A percentile compares a stretch with the other conserved stretches of the same genome.
phyloP scores from a whole-genome alignment of 176 grass and related monocot genomes.

The Oryza coarctata region DNA sequence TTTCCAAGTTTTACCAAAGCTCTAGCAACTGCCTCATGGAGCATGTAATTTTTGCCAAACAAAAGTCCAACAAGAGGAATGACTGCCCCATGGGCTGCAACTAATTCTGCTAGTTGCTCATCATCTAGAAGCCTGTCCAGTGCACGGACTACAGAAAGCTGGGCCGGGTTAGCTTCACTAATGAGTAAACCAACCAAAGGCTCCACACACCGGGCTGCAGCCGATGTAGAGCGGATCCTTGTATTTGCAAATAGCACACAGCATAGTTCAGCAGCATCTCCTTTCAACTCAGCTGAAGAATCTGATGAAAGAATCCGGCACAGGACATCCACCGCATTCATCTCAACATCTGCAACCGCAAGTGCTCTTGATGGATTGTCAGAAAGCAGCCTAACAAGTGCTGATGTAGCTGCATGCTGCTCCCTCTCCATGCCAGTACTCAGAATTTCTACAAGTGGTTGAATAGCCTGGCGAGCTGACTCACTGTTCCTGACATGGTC shows the following conservation, averaged over 20 bases:
- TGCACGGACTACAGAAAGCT: constrained; percentile 95
- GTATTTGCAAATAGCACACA: constrained; percentile 94
- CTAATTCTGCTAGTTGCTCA: constrained; percentile 88
- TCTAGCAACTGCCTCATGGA: constrained; percentile 90
- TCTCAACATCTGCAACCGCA: constrained; percentile 89
- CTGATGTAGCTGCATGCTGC: constrained; percentile 98
- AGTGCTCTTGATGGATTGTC: constrained; percentile 95
- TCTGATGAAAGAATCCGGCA: constrained; percentile 85
- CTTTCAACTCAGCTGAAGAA: constrained; percentile 93
- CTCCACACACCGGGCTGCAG: constrained; percentile 90
- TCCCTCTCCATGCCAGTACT: constrained; percentile 94
- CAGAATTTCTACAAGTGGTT: constrained; percentile 97
- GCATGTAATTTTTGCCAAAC: constrained; percentile 85
- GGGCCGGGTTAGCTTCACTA: constrained; percentile 75
- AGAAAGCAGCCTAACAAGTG: constrained; percentile 83
- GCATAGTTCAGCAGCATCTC: constrained; percentile 93
- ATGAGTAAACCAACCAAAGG: constrained; percentile 83
- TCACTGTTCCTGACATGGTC: constrained; percentile 97
- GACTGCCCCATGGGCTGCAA: constrained; percentile 85
- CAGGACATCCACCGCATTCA: constrained; percentile 96
- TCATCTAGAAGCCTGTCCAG: constrained; percentile 96
- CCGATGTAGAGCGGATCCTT: constrained; percentile 91
- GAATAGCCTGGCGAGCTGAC: constrained; percentile 86
- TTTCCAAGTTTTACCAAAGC: constrained; percentile 94
- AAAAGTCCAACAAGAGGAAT: constrained; percentile 89